Conservation (phyloP, 2,329 filamentous ascomycete species). For the Colletotrichum camelliae region DNA sequence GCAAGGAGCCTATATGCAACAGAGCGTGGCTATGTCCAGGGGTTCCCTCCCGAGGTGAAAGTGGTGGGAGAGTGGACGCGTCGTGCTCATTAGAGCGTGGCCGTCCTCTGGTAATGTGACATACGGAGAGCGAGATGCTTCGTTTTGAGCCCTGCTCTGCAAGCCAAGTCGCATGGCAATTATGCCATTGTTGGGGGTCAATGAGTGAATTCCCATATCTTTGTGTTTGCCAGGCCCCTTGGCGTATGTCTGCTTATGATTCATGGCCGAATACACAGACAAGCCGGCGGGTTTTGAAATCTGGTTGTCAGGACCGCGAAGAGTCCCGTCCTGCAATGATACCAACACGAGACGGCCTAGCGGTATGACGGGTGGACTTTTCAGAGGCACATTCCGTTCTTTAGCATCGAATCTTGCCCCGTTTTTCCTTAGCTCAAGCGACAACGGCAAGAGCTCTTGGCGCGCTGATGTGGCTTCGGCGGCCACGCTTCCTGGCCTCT, state of each 20-base stretch:
- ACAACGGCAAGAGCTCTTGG: conserved; percentile 5
- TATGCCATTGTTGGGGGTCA: neutral
- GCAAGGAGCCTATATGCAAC: conserved; percentile 16
- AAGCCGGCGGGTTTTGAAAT: neutral
- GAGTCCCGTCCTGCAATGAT: neutral
- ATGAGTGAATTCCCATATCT: neutral
- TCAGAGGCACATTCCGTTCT: conserved; percentile 4
- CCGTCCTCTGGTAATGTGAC: neutral
- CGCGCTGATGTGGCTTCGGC: conserved; percentile 10
- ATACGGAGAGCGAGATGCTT: neutral
- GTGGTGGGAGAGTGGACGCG: neutral
- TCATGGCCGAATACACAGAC: neutral
- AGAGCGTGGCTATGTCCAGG: conserved; percentile 15
- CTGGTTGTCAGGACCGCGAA: neutral
- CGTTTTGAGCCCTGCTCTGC: conserved; percentile 3
- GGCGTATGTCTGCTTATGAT: neutral
- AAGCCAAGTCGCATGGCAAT: neutral
- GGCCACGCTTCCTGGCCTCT: neutral
- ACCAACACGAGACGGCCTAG: neutral
- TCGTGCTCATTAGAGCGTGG: neutral
- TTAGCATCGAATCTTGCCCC: conserved; percentile 1
- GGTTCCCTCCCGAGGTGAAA: conserved; percentile 5
- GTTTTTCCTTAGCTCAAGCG: neutral
- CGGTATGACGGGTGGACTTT: conserved; percentile 7
- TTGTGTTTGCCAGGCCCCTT: neutral